Percentiles rank a stretch among this genome's conserved stretches.
phyloP scores from a whole-genome alignment of 2,329 filamentous ascomycete species.

The Pseudogymnoascus sp. region DNA sequence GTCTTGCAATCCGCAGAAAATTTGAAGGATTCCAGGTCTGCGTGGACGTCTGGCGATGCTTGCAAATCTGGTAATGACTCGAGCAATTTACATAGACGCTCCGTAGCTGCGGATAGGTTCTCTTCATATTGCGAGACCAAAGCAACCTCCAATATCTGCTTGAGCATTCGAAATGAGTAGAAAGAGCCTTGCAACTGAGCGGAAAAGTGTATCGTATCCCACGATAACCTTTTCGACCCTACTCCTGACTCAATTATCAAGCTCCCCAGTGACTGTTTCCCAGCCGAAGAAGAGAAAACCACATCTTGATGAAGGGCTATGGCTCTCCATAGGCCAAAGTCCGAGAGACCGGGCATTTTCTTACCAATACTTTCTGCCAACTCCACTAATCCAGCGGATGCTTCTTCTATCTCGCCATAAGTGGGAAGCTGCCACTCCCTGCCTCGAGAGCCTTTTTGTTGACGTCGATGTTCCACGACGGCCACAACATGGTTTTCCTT shows the following conservation, averaged over 20 bases:
- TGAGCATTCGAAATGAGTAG: slow-evolving; percentile 28
- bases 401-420: slow-evolving; percentile 18
- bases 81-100: neutral
- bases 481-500: slow-evolving; percentile 15
- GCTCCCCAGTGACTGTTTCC: slow-evolving; percentile 17
- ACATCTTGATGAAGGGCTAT: slow-evolving; percentile 25
- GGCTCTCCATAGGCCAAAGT: slow-evolving; percentile 21
- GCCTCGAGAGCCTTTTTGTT: slow-evolving; percentile 21
- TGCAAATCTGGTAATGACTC: neutral
- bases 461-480: slow-evolving; percentile 26
- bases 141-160: slow-evolving; percentile 22
- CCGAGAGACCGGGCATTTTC: slow-evolving; percentile 14
- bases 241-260: neutral
- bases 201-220: slow-evolving; percentile 27
- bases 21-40: neutral
- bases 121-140: neutral
- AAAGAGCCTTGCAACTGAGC: slow-evolving; percentile 27
- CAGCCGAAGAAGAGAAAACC: slow-evolving; percentile 21
- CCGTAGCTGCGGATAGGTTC: neutral
- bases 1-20: neutral
- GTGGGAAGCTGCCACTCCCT: slow-evolving; percentile 22
- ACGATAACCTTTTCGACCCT: slow-evolving; percentile 17
- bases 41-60: neutral
- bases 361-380: slow-evolving; percentile 14
- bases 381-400: slow-evolving; percentile 18